Evolutionary conservation across 257 asterid species (phyloP).

Genomic region (Osmanthus fragrans): DNA sequence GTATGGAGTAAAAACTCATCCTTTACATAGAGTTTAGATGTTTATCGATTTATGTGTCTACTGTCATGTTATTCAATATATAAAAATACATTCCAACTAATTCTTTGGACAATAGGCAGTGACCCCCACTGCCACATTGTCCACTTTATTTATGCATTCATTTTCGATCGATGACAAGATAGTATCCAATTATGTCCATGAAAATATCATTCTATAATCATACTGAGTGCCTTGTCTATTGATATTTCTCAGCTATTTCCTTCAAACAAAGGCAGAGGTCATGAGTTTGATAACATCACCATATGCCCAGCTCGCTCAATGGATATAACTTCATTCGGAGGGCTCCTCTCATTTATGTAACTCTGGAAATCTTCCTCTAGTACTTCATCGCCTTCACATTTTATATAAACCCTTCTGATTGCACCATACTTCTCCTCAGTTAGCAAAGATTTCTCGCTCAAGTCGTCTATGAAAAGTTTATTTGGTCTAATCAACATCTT

Average conservation of each 20-base stretch:
- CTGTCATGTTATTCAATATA: no score
- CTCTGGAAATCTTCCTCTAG: conserved; percentile 55
- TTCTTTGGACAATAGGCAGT: no score
- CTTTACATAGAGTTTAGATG: no score
- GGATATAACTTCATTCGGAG: conserved; percentile 43
- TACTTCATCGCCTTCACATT: conserved; percentile 46
- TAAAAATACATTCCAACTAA: no score
- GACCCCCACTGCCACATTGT: no score
- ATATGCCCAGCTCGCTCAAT: conserved; percentile 51
- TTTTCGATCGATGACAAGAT: no score
- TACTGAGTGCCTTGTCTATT: no score
- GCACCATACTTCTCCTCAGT: conserved; percentile 50
- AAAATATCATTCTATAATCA: no score
- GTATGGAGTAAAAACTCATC: no score
- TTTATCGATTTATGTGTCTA: no score
- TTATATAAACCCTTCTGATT: conserved; percentile 43
- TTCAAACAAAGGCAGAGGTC: conserved; percentile 35
- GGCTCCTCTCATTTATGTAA: conserved; percentile 41
- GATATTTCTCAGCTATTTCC: conserved; percentile 32
- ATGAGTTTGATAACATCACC: conserved; percentile 51
- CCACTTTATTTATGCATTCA: no score
- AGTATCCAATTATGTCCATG: no score
- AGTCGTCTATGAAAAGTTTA: conserved; percentile 40
- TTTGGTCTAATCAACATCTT: conserved; percentile 48
- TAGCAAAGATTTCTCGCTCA: conserved; percentile 34